These are phyloP conservation scores for Cladosporium oxysporum DNA, from an alignment of 2,329 filamentous ascomycete genomes.

Conservation along the genomic window DNA sequence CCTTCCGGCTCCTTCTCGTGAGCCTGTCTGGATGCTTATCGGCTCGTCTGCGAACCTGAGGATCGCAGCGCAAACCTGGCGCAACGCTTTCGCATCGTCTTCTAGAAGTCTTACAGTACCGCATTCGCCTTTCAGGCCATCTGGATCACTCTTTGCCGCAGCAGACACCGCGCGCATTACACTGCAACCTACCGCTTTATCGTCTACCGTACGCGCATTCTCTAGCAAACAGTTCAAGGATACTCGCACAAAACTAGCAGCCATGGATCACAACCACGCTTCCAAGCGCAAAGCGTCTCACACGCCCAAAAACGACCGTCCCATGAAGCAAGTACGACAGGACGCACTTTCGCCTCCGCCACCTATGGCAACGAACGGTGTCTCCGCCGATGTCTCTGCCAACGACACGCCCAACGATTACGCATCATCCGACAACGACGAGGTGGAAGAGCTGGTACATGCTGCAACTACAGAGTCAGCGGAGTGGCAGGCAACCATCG, in stretches of 20 bases:
- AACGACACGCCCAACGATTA: conserved; percentile 39
- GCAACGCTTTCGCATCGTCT: conserved; percentile 19
- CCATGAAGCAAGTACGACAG: conserved; percentile 37
- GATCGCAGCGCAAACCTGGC: conserved; percentile 18
- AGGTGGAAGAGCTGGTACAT: conserved; percentile 50
- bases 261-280: conserved; percentile 30
- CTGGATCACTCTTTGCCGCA: not conserved
- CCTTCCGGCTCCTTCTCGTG: conserved; percentile 12
- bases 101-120: conserved; percentile 3
- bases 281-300: conserved; percentile 42
- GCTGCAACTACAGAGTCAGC: conserved; percentile 63
- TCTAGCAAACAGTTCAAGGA: not conserved
- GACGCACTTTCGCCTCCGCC: conserved; percentile 27
- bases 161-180: not conserved
- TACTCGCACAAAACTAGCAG: conserved; percentile 1
- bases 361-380: conserved; percentile 33
- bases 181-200: not conserved
- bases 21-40: conserved; percentile 25
- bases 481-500: conserved; percentile 95
- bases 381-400: conserved; percentile 28
- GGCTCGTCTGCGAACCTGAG: conserved; percentile 21
- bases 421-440: conserved; percentile 41
- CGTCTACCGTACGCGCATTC: not conserved
- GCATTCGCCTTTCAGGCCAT: not conserved
- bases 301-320: conserved; percentile 34